phyloP scores from a whole-genome alignment of 2,329 filamentous ascomycete genomes.

The Pseudopyricularia javanii region DNA sequence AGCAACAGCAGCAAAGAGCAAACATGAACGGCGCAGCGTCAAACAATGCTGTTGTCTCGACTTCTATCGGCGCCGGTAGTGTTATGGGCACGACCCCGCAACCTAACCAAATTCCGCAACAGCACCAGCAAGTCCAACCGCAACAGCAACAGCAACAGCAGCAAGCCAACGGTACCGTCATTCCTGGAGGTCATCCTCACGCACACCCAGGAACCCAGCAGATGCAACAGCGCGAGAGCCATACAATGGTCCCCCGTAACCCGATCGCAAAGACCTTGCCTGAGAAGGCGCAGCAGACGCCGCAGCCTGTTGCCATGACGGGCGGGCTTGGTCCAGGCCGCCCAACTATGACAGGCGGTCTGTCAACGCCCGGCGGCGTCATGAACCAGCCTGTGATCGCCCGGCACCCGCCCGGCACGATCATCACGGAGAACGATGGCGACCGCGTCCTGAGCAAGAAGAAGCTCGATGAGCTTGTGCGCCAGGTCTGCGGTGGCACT shows the following conservation, averaged over 20 bases:
- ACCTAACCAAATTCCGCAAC: constrained; percentile 4
- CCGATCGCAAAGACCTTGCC: constrained; percentile 71
- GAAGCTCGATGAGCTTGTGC: constrained; percentile 88
- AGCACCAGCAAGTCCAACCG: constrained; percentile 1
- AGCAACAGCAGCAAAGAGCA: constrained; percentile 11
- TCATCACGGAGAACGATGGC: constrained; percentile 81
- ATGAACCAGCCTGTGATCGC: constrained; percentile 78
- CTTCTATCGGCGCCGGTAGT: constrained; percentile 7
- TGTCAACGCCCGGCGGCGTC: constrained; percentile 64
- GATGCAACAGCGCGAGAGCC: constrained; percentile 21
- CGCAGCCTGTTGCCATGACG: constrained; percentile 59
- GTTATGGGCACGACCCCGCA: constrained; percentile 12
- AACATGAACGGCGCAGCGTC: constrained; percentile 6
- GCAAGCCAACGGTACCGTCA: constrained; percentile 14
- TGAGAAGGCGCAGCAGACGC: constrained; percentile 53
- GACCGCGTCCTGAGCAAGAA: constrained; percentile 95
- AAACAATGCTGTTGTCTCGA: constrained; percentile 12
- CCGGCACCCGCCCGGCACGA: constrained; percentile 56
- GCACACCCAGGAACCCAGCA: constrained; percentile 11
- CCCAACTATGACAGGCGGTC: constrained; percentile 74
- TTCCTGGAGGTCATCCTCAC: constrained; percentile 13
- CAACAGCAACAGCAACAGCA: neutral
- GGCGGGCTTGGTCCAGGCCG: constrained; percentile 52
- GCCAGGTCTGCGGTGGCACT: constrained; percentile 79
- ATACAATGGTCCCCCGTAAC: constrained; percentile 41